Evolutionary conservation across 2,329 filamentous ascomycete species (phyloP).

Genomic region (Phaeophleospora eucalypticola): DNA sequence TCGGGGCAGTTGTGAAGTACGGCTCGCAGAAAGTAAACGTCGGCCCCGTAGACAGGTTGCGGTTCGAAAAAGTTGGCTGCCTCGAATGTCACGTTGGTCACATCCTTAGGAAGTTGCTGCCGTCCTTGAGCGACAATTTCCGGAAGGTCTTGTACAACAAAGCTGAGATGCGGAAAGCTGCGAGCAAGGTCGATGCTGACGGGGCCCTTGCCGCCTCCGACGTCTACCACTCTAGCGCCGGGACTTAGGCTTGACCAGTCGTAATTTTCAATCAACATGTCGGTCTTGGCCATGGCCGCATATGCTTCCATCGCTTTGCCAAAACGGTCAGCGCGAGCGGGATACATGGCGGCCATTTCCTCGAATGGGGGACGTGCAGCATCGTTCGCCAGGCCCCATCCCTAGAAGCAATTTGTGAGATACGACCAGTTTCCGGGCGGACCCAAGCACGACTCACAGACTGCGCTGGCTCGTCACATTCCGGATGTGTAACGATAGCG

Average conservation of each 20-base stretch:
- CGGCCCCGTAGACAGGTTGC: conserved; percentile 26
- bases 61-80: conserved; percentile 25
- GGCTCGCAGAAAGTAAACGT: conserved; percentile 23
- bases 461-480: not conserved
- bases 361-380: not conserved
- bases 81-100: not conserved
- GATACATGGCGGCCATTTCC: not conserved
- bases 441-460: too few species aligned
- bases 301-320: not conserved
- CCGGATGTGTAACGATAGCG: not conserved
- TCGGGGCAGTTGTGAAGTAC: conserved; percentile 26
- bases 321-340: not conserved
- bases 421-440: too few species aligned
- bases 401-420: too few species aligned
- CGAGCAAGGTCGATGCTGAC: not conserved
- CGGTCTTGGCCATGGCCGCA: not conserved
- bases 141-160: not conserved
- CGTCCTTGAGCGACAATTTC: not conserved
- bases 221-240: not conserved
- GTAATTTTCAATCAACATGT: not conserved
- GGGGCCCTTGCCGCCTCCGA: not conserved
- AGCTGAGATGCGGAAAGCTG: not conserved
- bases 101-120: not conserved
- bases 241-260: not conserved
- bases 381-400: not conserved